phyloP scores from a whole-genome alignment of 2,329 filamentous ascomycete genomes.

The Epichloe sylvatica region DNA sequence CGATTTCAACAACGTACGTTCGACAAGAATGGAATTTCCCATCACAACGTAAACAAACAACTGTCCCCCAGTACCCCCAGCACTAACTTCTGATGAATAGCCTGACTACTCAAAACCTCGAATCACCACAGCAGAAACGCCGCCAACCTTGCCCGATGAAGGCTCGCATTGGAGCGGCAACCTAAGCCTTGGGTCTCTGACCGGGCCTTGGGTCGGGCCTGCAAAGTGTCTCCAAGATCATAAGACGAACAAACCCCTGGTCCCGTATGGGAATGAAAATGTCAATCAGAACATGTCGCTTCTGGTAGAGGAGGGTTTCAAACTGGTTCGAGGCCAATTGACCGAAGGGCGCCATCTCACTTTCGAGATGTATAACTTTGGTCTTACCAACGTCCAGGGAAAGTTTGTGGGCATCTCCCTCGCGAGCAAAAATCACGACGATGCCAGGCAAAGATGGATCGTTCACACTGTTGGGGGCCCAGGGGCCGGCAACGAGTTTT shows the following conservation, averaged over 20 bases:
- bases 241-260: constrained; percentile 2
- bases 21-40: background rate
- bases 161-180: constrained; percentile 6
- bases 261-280: constrained; percentile 8
- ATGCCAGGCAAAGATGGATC: constrained; percentile 33
- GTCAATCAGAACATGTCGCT: constrained; percentile 83
- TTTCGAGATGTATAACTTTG: constrained; percentile 29
- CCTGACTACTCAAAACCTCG: constrained; percentile 6
- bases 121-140: constrained; percentile 2
- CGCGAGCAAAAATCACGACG: constrained; percentile 19
- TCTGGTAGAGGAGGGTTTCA: constrained; percentile 38
- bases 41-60: too few relatives aligned
- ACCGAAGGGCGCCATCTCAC: constrained; percentile 40
- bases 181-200: constrained; percentile 8
- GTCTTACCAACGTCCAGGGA: constrained; percentile 21
- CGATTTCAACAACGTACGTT: constrained; percentile 25
- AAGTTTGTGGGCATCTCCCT: constrained; percentile 7
- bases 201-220: constrained; percentile 9
- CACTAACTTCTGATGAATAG: background rate
- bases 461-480: constrained; percentile 24
- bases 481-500: constrained; percentile 10
- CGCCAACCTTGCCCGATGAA: constrained; percentile 4
- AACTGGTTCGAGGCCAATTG: constrained; percentile 34
- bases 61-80: background rate
- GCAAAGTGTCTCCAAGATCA: constrained; percentile 8